These are phyloP conservation scores for Fagus crenata DNA, from an alignment of 306 rosid genomes.

Conservation along the genomic window DNA sequence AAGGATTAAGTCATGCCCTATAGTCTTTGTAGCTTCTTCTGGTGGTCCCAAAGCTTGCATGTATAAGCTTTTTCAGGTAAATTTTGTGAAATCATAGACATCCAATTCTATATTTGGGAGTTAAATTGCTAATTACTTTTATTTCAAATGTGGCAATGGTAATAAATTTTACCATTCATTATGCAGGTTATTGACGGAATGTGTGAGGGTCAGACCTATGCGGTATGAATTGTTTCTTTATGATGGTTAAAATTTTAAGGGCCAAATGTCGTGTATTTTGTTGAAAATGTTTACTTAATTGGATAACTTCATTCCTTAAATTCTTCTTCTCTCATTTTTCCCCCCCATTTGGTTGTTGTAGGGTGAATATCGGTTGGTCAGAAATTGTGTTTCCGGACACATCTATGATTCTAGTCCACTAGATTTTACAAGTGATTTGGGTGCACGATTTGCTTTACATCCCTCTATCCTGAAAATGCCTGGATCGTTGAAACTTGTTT, in stretches of 20 bases:
- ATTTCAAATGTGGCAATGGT: constrained; percentile 8
- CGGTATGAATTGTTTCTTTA: constrained; percentile 47
- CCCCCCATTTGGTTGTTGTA: constrained; percentile 22
- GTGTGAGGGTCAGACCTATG: constrained; percentile 57
- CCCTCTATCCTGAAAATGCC: constrained; percentile 72
- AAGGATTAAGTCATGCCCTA: constrained; percentile 62
- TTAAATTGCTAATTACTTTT: constrained; percentile 16
- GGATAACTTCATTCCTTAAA: neutral
- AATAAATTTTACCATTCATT: constrained; percentile 13
- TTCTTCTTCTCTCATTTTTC: neutral
- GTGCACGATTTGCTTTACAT: constrained; percentile 73
- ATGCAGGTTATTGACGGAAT: constrained; percentile 86
- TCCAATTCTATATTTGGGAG: constrained; percentile 13
- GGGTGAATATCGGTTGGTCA: constrained; percentile 64
- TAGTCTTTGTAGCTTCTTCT: constrained; percentile 79
- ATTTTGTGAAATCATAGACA: neutral
- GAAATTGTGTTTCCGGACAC: constrained; percentile 76
- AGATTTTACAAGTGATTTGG: constrained; percentile 89
- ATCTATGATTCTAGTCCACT: constrained; percentile 90
- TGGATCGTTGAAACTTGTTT: constrained; percentile 73
- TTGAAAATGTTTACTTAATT: neutral
- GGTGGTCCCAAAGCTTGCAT: constrained; percentile 90
- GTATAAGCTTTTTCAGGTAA: constrained; percentile 83
- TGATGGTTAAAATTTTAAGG: constrained; percentile 8
- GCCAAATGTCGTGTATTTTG: neutral